Percentiles rank a stretch among this genome's conserved stretches.
These are phyloP conservation scores for Flaveria floridana DNA, from an alignment of 140 eudicot species.

Conservation along the genomic window DNA sequence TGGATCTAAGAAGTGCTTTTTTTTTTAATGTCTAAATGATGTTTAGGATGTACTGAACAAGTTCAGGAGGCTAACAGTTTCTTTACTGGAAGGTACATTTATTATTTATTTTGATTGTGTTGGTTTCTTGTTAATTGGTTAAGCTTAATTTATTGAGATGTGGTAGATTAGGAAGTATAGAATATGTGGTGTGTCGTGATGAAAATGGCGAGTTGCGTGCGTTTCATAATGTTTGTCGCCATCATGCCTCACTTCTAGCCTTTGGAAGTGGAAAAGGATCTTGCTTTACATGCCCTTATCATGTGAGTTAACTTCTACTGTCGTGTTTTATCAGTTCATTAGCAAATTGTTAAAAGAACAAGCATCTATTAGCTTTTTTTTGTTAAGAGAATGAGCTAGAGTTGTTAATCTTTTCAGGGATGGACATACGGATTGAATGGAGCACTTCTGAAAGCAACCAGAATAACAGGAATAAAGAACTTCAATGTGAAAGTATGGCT, in stretches of 20 bases:
- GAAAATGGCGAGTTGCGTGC: conserved; percentile 61
- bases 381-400: neutral
- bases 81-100: conserved; percentile 85
- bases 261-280: conserved; percentile 70
- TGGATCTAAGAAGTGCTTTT: neutral
- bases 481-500: conserved; percentile 64
- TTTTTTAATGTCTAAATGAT: conserved; percentile 23
- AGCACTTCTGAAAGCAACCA: conserved; percentile 70
- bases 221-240: conserved; percentile 97
- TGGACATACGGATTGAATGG: conserved; percentile 93
- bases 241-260: conserved; percentile 88
- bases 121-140: neutral
- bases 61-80: conserved; percentile 57
- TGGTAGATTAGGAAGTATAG: conserved; percentile 76
- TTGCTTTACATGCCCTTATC: conserved; percentile 93
- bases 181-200: conserved; percentile 78
- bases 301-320: conserved; percentile 57
- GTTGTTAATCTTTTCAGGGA: conserved; percentile 49
- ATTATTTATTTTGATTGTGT: neutral
- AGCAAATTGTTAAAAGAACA: conserved; percentile 2
- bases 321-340: neutral
- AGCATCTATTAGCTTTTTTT: neutral
- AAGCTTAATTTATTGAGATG: conserved; percentile 21
- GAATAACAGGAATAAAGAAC: conserved; percentile 76
- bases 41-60: conserved; percentile 68